Conservation (phyloP, 371 early-diverging fungal genomes). For the Apophysomyces sp. region DNA sequence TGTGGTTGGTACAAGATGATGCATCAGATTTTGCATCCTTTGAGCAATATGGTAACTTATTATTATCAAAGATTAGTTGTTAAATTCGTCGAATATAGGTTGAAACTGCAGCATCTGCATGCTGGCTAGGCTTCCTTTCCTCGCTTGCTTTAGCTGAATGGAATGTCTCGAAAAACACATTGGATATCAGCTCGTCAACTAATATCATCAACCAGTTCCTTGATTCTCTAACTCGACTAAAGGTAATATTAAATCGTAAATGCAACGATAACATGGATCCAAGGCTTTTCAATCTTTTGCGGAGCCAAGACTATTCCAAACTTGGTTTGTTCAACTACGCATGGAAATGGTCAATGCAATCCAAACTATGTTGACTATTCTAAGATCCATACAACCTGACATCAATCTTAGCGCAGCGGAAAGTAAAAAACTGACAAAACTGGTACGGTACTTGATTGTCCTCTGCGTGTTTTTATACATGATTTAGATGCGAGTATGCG, state of each 20-base stretch:
- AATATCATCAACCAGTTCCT: slow-evolving; percentile 14
- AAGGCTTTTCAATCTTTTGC: slow-evolving; percentile 32
- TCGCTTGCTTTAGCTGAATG: slow-evolving; percentile 31
- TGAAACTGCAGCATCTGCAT: slow-evolving; percentile 26
- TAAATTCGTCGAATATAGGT: slow-evolving; percentile 10
- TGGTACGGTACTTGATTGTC: neutral
- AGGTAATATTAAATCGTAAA: slow-evolving; percentile 12
- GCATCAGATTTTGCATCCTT: slow-evolving; percentile 18
- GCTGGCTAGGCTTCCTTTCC: slow-evolving; percentile 30
- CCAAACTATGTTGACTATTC: slow-evolving; percentile 9
- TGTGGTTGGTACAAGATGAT: slow-evolving; percentile 37
- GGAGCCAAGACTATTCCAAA: slow-evolving; percentile 17
- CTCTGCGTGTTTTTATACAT: neutral
- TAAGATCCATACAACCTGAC: neutral
- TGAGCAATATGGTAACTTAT: slow-evolving; percentile 21
- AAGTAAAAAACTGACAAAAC: neutral
- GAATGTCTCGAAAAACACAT: neutral
- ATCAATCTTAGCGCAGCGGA: neutral
- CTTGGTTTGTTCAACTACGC: slow-evolving; percentile 34
- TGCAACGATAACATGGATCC: neutral
- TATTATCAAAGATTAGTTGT: neutral
- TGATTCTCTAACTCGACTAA: slow-evolving; percentile 12
- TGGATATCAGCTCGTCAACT: neutral
- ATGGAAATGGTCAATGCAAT: slow-evolving; percentile 32
- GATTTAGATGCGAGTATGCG: slow-evolving; percentile 8